Evolutionary conservation across 768 basidiomycete species (phyloP).

Genomic region (Baorangia bicolor): DNA sequence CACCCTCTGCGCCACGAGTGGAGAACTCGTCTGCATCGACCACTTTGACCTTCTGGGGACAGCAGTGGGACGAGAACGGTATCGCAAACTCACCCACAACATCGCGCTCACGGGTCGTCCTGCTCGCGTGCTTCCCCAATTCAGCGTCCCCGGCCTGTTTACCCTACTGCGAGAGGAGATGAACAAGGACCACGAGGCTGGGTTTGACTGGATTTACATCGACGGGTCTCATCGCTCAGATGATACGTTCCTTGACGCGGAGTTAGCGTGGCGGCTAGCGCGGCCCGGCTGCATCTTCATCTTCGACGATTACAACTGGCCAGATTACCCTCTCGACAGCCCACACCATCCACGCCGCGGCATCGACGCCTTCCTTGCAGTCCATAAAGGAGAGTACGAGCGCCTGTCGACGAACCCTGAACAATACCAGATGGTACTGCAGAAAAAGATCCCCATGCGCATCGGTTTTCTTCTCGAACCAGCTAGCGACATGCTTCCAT

Average conservation of each 20-base stretch:
- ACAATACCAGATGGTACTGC: slow-evolving; percentile 52
- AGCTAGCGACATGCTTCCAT: neutral
- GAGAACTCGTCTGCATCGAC: no score
- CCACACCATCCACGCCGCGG: no score
- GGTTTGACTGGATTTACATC: slow-evolving; percentile 59
- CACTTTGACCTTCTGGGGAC: slow-evolving; percentile 56
- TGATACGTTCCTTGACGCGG: no score
- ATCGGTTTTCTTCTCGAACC: slow-evolving; percentile 37
- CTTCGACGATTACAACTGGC: slow-evolving; percentile 59
- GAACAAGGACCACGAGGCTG: slow-evolving; percentile 29
- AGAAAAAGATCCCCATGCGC: no score
- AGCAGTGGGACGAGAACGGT: slow-evolving; percentile 45
- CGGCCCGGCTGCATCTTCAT: no score
- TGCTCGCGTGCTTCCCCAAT: slow-evolving; percentile 48
- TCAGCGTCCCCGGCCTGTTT: slow-evolving; percentile 53
- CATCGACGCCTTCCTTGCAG: no score
- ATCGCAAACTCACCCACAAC: no score
- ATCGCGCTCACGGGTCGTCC: slow-evolving; percentile 44
- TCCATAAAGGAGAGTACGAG: no score
- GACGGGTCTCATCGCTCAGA: no score
- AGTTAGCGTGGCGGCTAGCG: no score
- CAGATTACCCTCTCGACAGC: slow-evolving; percentile 44
- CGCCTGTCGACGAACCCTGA: slow-evolving; percentile 35
- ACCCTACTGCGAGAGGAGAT: no score
- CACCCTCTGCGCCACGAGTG: no score